These are phyloP conservation scores for Nigrospora sphaerica DNA, from an alignment of 2,329 filamentous ascomycete species.

Conservation along the genomic window DNA sequence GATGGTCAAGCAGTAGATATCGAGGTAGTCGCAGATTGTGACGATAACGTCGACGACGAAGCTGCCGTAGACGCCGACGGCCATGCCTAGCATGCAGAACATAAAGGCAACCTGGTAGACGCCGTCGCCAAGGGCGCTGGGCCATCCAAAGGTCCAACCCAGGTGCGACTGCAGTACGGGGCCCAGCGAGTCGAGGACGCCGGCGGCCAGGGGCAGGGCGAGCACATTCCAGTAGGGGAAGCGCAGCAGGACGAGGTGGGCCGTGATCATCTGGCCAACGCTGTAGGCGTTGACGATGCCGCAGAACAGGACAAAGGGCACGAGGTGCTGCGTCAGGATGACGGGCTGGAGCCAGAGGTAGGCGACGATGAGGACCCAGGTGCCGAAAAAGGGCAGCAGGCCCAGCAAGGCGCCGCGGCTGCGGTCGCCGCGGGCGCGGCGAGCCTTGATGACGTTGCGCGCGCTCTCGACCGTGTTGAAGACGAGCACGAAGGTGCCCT, in stretches of 20 bases:
- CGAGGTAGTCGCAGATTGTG: conserved; percentile 94
- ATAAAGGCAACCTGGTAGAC: conserved; percentile 90
- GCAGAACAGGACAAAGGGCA: conserved; percentile 85
- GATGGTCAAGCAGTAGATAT: conserved; percentile 98
- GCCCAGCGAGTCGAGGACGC: conserved; percentile 73
- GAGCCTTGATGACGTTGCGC: conserved; percentile 76
- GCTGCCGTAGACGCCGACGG: conserved; percentile 88
- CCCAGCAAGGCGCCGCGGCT: conserved; percentile 72
- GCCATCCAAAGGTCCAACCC: conserved; percentile 65
- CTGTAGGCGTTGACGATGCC: conserved; percentile 91
- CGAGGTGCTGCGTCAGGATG: conserved; percentile 74
- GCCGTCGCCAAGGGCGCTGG: conserved; percentile 63
- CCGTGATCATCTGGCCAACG: conserved; percentile 92
- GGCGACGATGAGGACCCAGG: conserved; percentile 68
- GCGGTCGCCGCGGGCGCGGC: conserved; percentile 65
- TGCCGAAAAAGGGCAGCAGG: conserved; percentile 70
- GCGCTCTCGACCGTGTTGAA: conserved; percentile 79
- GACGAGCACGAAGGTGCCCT: conserved; percentile 73
- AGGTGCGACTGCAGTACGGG: conserved; percentile 53
- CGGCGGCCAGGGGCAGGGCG: conserved; percentile 65
- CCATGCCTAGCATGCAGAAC: conserved; percentile 79
- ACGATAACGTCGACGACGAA: conserved; percentile 97
- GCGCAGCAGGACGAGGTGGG: conserved; percentile 77
- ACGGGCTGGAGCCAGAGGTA: conserved; percentile 82
- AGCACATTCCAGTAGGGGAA: conserved; percentile 93